A percentile compares a stretch with the other conserved stretches of the same genome.
Conservation (phyloP, 441 rosid species). For the Croton setiger region DNA sequence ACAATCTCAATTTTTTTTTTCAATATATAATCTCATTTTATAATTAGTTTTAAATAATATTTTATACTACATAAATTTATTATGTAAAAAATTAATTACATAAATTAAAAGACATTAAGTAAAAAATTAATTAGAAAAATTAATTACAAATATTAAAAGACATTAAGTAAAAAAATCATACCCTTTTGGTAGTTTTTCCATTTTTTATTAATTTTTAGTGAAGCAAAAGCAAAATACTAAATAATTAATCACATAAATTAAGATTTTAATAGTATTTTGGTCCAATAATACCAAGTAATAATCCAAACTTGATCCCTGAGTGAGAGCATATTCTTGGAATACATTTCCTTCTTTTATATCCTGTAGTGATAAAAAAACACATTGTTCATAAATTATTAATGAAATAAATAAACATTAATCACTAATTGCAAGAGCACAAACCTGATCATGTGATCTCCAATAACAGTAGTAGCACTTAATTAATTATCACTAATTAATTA, state of each 20-base stretch:
- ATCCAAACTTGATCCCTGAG: slow-evolving; percentile 1
- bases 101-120: not conserved
- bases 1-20: no score
- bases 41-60: no score
- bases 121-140: no score
- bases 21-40: no score
- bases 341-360: slow-evolving; percentile 15
- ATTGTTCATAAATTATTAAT: not conserved
- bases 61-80: no score
- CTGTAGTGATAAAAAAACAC: not conserved
- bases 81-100: no score
- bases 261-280: not conserved
- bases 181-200: no score
- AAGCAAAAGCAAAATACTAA: no score
- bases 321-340: slow-evolving; percentile 3
- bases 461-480: slow-evolving; percentile 24
- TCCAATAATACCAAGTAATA: not conserved
- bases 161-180: no score
- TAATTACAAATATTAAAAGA: no score
- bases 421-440: slow-evolving; percentile 13
- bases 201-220: no score
- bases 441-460: slow-evolving; percentile 41
- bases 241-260: no score
- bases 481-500: slow-evolving; percentile 13
- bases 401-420: not conserved